A percentile compares a stretch with the other conserved stretches of the same genome.
These are phyloP conservation scores for Agapanthus africanus DNA, from an alignment of 106 monocot genomes.

Conservation along the genomic window DNA sequence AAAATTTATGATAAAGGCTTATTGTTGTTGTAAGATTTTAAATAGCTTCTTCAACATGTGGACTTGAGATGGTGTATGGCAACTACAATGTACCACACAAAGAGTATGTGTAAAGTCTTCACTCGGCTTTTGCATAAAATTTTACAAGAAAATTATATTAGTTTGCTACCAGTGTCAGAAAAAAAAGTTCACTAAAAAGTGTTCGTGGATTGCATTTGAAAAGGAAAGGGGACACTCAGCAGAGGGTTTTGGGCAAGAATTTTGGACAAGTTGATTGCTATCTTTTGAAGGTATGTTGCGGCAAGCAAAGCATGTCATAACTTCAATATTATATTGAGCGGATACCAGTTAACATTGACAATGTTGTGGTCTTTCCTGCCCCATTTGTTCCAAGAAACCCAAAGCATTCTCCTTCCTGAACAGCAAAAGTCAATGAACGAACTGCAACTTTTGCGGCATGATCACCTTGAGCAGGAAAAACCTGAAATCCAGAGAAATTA, in stretches of 20 bases:
- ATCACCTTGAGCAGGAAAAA: conserved; percentile 39
- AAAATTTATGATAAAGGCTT: no score
- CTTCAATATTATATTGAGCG: no score
- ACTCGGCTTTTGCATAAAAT: not conserved
- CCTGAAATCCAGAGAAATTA: conserved; percentile 34
- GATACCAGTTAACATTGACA: conserved; percentile 96
- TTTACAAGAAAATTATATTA: not conserved
- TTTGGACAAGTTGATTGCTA: no score
- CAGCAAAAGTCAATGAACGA: conserved; percentile 72
- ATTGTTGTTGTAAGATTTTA: no score
- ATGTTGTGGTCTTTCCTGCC: conserved; percentile 88
- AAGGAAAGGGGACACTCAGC: no score
- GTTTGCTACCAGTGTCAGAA: not conserved
- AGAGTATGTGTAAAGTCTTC: not conserved
- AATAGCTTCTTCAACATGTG: not conserved
- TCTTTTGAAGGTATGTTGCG: no score
- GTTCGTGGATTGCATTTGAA: not conserved
- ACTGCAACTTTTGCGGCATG: conserved; percentile 64
- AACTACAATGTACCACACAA: not conserved
- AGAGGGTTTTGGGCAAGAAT: no score
- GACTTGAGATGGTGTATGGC: not conserved
- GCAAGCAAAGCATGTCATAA: no score
- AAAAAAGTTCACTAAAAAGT: no score
- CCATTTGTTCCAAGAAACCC: conserved; percentile 94
- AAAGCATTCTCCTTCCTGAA: conserved; percentile 91